Evolutionary conservation across 169 alveolate genomes (phyloP).

Genomic region (Plasmodium coatneyi): DNA sequence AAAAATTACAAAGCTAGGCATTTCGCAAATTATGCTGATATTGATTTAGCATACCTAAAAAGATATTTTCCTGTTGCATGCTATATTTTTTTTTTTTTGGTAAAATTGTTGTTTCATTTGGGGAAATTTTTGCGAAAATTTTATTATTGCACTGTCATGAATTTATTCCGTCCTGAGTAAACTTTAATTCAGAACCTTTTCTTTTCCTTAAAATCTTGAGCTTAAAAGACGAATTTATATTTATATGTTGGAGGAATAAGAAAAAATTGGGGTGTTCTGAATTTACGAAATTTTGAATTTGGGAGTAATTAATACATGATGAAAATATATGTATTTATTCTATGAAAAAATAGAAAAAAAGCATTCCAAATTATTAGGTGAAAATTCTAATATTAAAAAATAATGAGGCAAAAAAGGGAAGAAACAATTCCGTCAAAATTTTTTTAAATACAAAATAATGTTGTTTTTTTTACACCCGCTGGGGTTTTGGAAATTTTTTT

Average conservation of each 20-base stretch:
- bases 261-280: background rate
- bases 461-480: background rate
- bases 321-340: background rate
- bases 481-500: background rate
- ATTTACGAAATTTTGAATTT: background rate
- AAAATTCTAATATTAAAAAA: background rate
- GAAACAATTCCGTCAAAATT: background rate
- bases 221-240: background rate
- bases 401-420: background rate
- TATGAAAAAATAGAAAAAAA: background rate
- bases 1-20: background rate
- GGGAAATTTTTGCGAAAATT: background rate
- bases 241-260: background rate
- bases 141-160: background rate
- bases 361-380: background rate
- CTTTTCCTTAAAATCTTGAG: background rate
- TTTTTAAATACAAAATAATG: background rate
- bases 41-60: background rate
- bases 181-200: background rate
- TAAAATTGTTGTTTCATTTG: background rate
- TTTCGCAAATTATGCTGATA: background rate
- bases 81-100: background rate
- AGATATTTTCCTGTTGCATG: background rate
- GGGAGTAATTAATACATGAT: background rate
- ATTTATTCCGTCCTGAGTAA: background rate